Base-by-base conservation (phyloP, 2,329 filamentous ascomycete genomes). In the Lachnellula arida region DNA sequence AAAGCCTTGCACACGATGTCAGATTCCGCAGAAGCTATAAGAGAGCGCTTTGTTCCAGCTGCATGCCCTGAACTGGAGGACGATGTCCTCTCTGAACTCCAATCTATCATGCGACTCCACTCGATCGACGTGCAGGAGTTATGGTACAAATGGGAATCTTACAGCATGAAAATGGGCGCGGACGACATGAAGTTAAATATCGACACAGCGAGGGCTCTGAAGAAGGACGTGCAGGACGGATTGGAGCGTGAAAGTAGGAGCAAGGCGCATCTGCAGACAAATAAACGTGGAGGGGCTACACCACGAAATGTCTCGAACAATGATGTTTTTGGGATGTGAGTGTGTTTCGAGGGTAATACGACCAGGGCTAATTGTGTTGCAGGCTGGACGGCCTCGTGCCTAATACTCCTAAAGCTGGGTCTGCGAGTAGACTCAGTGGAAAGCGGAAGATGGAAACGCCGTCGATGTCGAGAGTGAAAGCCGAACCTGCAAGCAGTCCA, bases 81-180 rank as follows among this genome's bases (percentile, higher is more conserved):
- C 61, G 93, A 97, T 71, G 82, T 97, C 55, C 76, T 91, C 61
- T 76, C 80, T 52, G 92, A 97, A 74, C 78, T 99, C 63, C 81
- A 88, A 69, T 95, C 91, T 56, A 95, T 96, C 70, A 81, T 94
- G 75, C 85, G 87, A 53, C 79, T 97, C 58, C 90, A 97, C 74
- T 85, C 84, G 48, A 81, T 97, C 58, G 83, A 85, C 15, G 80
- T 86, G 35, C 86, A 97, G 71, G 94, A 97, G 70, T 79, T 97
- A 25, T 97, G 91, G 73, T 97, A 91, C 83, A 97, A 97, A 79
- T 99, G 94, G 94, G 94, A 99, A 73, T 93, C 91, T 0, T 97
- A 97, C 78, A 92, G 89, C 72, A 87, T 99, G 70, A 96, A 93
- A 73, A 91, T 97, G 86, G 90, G 92, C 23, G 76, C 84, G 48